phyloP scores from a whole-genome alignment of 2,329 filamentous ascomycete species.

The Claviceps monticola region DNA sequence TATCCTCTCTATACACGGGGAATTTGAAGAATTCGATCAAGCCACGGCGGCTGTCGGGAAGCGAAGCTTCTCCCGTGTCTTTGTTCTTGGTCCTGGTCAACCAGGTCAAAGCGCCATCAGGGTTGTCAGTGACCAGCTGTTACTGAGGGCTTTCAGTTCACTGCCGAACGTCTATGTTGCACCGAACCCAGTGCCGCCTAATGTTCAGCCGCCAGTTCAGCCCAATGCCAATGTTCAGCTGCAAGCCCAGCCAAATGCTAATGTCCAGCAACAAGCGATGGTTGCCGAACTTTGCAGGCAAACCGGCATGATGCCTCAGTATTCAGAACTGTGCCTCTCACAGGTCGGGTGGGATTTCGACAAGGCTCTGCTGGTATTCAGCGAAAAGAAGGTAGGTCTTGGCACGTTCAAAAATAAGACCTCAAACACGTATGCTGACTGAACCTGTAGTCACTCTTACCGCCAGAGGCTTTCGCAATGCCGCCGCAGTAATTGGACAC shows the following conservation, averaged over 20 bases:
- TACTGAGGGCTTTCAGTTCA: conserved; percentile 50
- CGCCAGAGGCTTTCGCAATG: conserved; percentile 14
- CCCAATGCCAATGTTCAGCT: conserved; percentile 29
- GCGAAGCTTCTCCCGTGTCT: conserved; percentile 71
- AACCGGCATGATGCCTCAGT: conserved; percentile 69
- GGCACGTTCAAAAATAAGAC: background rate
- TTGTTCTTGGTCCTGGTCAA: conserved; percentile 63
- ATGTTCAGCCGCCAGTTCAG: conserved; percentile 1
- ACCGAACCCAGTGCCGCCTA: conserved; percentile 9
- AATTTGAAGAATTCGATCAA: conserved; percentile 62
- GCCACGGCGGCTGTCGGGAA: conserved; percentile 42
- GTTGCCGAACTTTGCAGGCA: conserved; percentile 61
- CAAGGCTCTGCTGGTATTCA: conserved; percentile 60
- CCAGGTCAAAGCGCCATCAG: conserved; percentile 51
- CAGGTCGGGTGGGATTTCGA: conserved; percentile 72
- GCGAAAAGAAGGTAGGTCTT: conserved; percentile 52
- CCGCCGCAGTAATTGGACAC: conserved; percentile 2
- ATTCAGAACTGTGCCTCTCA: conserved; percentile 66
- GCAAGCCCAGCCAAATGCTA: conserved; percentile 27
- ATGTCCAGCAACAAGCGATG: conserved; percentile 49
- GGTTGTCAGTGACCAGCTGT: conserved; percentile 68
- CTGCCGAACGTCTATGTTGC: conserved; percentile 30
- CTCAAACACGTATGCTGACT: background rate
- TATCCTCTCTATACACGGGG: conserved; percentile 65
- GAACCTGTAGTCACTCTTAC: conserved; percentile 11